A percentile compares a stretch with the other conserved stretches of the same genome.
Conservation (phyloP, 768 basidiomycete species). For the Pisolithus orientalis region DNA sequence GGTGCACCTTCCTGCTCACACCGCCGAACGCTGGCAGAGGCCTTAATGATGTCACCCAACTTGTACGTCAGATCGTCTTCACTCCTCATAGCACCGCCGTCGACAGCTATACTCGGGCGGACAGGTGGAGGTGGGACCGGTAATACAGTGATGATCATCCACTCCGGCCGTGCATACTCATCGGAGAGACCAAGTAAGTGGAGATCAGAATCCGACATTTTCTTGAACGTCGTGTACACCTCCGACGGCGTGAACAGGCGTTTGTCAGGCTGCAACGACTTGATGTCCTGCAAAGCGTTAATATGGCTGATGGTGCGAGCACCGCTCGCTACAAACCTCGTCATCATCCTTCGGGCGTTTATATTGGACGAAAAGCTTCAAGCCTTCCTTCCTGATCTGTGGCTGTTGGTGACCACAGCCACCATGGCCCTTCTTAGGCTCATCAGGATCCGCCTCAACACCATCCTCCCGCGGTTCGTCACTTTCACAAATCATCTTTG, state of each 20-base stretch:
- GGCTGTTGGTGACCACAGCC: conserved; percentile 95
- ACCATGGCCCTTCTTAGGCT: conserved; percentile 88
- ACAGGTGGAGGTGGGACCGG: conserved; percentile 98
- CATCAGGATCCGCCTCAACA: conserved; percentile 55
- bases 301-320: background rate
- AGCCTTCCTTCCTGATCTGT: conserved; percentile 83
- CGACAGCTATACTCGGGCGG: conserved; percentile 94
- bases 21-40: conserved; percentile 84
- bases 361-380: conserved; percentile 92
- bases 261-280: conserved; percentile 77
- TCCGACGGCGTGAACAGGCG: conserved; percentile 78
- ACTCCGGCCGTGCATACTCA: conserved; percentile 94
- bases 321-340: conserved; percentile 56
- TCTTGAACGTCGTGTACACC: conserved; percentile 92
- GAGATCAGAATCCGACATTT: conserved; percentile 87
- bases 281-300: conserved; percentile 54
- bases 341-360: conserved; percentile 94
- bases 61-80: conserved; percentile 99
- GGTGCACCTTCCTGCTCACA: conserved; percentile 97
- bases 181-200: conserved; percentile 87
- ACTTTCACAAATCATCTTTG: conserved; percentile 82
- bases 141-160: conserved; percentile 99
- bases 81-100: conserved; percentile 93
- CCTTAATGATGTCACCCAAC: conserved; percentile 93
- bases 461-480: conserved; percentile 86